Evolutionary conservation across 2,329 filamentous ascomycete genomes (phyloP).

Genomic region (Lithohypha guttulata): DNA sequence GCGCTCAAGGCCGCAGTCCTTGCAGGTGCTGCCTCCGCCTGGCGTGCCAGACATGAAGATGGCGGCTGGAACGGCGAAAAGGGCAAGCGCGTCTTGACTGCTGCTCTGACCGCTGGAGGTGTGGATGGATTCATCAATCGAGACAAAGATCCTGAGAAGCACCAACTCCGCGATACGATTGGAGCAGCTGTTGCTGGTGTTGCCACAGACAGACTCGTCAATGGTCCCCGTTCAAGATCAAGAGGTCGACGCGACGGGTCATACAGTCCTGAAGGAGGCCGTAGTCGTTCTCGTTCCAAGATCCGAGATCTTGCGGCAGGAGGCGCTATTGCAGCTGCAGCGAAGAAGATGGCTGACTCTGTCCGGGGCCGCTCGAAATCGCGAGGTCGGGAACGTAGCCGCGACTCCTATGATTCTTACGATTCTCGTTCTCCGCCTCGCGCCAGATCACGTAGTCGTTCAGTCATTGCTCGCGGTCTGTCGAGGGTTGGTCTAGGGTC

Average conservation of each 20-base stretch:
- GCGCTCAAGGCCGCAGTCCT: slow-evolving; percentile 84
- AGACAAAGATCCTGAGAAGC: slow-evolving; percentile 56
- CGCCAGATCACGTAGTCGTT: slow-evolving; percentile 34
- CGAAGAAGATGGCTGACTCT: slow-evolving; percentile 36
- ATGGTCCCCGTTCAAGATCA: slow-evolving; percentile 66
- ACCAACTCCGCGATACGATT: slow-evolving; percentile 67
- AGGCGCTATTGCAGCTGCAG: slow-evolving; percentile 36
- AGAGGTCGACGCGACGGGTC: slow-evolving; percentile 23
- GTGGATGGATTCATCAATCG: slow-evolving; percentile 58
- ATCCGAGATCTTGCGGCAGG: slow-evolving; percentile 34
- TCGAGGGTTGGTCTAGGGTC: slow-evolving; percentile 34
- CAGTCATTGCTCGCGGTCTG: slow-evolving; percentile 36
- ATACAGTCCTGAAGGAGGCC: slow-evolving; percentile 21
- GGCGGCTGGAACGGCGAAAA: slow-evolving; percentile 86
- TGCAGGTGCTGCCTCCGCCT: slow-evolving; percentile 83
- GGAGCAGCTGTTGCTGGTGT: slow-evolving; percentile 85
- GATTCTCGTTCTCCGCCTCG: slow-evolving; percentile 42
- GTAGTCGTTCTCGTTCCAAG: slow-evolving; percentile 35
- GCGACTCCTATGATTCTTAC: slow-evolving; percentile 43
- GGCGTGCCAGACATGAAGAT: slow-evolving; percentile 77
- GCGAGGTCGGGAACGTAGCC: slow-evolving; percentile 30
- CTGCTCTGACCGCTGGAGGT: slow-evolving; percentile 72
- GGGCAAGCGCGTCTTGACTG: slow-evolving; percentile 81
- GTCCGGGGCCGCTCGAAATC: slow-evolving; percentile 33
- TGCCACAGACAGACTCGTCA: slow-evolving; percentile 72